phyloP scores from a whole-genome alignment of 805 yeast genomes.

The Clavispora fructus region DNA sequence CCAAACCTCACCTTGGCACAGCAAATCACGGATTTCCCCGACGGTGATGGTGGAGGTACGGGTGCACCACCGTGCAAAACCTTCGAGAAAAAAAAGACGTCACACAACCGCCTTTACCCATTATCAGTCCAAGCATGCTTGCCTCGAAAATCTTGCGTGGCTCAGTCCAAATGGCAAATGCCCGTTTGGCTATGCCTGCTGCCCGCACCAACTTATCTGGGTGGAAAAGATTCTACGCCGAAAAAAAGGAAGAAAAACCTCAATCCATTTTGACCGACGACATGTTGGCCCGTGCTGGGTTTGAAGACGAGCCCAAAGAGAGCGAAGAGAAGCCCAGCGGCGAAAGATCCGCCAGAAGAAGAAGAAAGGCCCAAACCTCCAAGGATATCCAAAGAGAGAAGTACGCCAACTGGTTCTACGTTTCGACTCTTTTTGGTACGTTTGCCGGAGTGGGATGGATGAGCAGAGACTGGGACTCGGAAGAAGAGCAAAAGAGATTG shows the following conservation, averaged over 20 bases:
- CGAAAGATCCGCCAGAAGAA: constrained; percentile 17
- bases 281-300: constrained; percentile 76
- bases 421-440: constrained; percentile 50
- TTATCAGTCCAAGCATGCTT: background rate
- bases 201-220: constrained; percentile 1
- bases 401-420: constrained; percentile 69
- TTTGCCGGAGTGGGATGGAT: constrained; percentile 56
- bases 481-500: constrained; percentile 52
- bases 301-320: constrained; percentile 41
- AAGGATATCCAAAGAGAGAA: constrained; percentile 79
- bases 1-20: background rate
- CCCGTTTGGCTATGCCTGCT: constrained; percentile 5
- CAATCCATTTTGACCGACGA: constrained; percentile 73
- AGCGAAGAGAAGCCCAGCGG: constrained; percentile 12
- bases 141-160: background rate
- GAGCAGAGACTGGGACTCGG: constrained; percentile 81
- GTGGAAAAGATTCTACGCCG: constrained; percentile 10
- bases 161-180: background rate
- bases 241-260: constrained; percentile 21
- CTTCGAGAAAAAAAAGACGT: background rate
- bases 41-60: background rate
- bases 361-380: constrained; percentile 50
- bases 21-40: too few species aligned
- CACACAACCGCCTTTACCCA: background rate
- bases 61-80: background rate